phyloP scores from a whole-genome alignment of 2,329 filamentous ascomycete genomes.

The Onygenales sp. region DNA sequence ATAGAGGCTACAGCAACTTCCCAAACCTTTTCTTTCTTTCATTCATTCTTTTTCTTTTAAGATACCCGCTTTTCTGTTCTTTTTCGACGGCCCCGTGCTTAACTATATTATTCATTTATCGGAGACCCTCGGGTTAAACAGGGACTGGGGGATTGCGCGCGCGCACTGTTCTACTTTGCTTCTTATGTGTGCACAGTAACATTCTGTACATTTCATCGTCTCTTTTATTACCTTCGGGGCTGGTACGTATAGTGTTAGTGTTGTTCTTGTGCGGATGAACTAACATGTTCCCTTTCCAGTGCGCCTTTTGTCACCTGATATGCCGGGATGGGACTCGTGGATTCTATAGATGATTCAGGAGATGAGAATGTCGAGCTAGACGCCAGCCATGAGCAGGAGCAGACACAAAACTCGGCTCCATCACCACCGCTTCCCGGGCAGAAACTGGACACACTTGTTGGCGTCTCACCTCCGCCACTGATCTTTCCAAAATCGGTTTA shows the following conservation, averaged over 20 bases:
- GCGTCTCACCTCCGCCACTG: constrained; percentile 9
- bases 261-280: no score
- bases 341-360: not conserved
- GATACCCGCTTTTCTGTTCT: no score
- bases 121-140: no score
- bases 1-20: not conserved
- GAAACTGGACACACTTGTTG: not conserved
- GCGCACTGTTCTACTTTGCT: no score
- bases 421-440: not conserved
- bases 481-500: constrained; percentile 19
- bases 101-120: no score
- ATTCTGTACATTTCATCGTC: no score
- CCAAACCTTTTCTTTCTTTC: not conserved
- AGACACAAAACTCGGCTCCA: not conserved
- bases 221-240: no score
- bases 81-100: no score
- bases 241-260: no score
- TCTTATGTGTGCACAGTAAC: no score
- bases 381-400: not conserved
- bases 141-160: no score
- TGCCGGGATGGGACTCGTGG: not conserved
- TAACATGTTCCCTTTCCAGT: no score
- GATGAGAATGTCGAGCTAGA: not conserved
- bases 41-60: not conserved
- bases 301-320: not conserved